phyloP scores from a whole-genome alignment of 768 basidiomycete species.

The Tephrocybe sp. region DNA sequence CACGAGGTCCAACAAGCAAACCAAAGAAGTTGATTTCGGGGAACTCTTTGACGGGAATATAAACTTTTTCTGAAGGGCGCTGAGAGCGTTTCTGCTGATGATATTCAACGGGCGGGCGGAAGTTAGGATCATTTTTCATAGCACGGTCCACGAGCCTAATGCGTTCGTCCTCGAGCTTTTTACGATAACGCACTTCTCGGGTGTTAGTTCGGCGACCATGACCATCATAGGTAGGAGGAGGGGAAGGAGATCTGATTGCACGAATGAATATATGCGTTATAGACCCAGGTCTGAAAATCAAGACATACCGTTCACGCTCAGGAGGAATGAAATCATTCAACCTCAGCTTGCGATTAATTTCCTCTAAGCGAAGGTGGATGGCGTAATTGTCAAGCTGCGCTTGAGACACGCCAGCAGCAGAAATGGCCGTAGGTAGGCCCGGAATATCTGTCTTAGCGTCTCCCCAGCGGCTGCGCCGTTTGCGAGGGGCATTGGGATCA shows the following conservation, averaged over 20 bases:
- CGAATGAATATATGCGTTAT: constrained; percentile 25
- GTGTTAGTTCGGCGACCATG: constrained; percentile 99
- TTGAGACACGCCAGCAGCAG: constrained; percentile 89
- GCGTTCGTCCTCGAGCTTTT: constrained; percentile 91
- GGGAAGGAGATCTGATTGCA: constrained; percentile 78
- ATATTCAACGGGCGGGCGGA: constrained; percentile 96
- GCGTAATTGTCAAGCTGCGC: constrained; percentile 98
- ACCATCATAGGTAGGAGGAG: constrained; percentile 94
- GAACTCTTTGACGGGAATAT: constrained; percentile 99
- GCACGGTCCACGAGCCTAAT: constrained; percentile 92
- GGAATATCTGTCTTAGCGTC: constrained; percentile 90
- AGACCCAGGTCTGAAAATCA: background rate
- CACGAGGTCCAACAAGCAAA: constrained; percentile 94
- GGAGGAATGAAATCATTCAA: constrained; percentile 95
- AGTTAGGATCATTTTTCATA: constrained; percentile 97
- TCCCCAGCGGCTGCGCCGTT: constrained; percentile 97
- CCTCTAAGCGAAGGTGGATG: constrained; percentile 91
- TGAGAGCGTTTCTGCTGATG: constrained; percentile 92
- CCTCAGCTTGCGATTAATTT: constrained; percentile 93
- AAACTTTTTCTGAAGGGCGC: constrained; percentile 95
- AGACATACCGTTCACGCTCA: constrained; percentile 81
- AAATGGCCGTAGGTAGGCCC: constrained; percentile 92
- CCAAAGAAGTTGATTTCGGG: constrained; percentile 99
- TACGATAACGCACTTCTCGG: constrained; percentile 96
- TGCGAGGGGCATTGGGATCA: constrained; percentile 85